phyloP scores from a whole-genome alignment of 345 rosid genomes.

The Arabidopsis suecica region DNA sequence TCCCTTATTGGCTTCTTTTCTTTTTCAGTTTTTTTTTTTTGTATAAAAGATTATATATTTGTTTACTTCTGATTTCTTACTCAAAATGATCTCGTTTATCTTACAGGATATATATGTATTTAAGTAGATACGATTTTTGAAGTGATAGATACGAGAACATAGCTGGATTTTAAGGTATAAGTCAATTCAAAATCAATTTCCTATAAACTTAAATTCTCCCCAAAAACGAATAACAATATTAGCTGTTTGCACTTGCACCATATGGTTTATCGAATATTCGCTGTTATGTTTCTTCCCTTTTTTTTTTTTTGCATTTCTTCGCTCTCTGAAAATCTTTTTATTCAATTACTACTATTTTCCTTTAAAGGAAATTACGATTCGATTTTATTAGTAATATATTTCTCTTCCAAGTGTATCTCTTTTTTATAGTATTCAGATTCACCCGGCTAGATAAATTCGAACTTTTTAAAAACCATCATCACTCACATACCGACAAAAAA shows the following conservation, averaged over 20 bases:
- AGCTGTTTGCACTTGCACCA: constrained; percentile 37
- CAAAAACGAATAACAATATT: constrained; percentile 4
- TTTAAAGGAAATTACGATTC: constrained; percentile 14
- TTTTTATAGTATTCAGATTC: background rate
- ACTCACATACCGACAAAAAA: constrained; percentile 18
- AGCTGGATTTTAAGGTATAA: constrained; percentile 1
- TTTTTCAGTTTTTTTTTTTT: background rate
- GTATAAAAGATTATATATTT: background rate
- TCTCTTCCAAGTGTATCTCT: constrained; percentile 23
- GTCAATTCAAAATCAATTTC: constrained; percentile 3
- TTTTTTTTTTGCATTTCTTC: constrained; percentile 4
- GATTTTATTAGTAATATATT: background rate
- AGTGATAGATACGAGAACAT: constrained; percentile 6
- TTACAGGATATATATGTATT: too few species aligned
- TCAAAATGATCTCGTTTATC: background rate
- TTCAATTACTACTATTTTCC: background rate
- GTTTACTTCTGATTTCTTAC: background rate
- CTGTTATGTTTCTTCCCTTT: constrained; percentile 31
- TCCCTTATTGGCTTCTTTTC: constrained; percentile 25
- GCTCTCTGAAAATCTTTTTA: background rate
- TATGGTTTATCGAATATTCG: constrained; percentile 34
- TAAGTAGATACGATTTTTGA: too few species aligned
- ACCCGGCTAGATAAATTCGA: constrained; percentile 16
- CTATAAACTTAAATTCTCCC: background rate
- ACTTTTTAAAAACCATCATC: background rate